phyloP scores from a whole-genome alignment of 2,329 filamentous ascomycete species.

The Calonectria crousiana region DNA sequence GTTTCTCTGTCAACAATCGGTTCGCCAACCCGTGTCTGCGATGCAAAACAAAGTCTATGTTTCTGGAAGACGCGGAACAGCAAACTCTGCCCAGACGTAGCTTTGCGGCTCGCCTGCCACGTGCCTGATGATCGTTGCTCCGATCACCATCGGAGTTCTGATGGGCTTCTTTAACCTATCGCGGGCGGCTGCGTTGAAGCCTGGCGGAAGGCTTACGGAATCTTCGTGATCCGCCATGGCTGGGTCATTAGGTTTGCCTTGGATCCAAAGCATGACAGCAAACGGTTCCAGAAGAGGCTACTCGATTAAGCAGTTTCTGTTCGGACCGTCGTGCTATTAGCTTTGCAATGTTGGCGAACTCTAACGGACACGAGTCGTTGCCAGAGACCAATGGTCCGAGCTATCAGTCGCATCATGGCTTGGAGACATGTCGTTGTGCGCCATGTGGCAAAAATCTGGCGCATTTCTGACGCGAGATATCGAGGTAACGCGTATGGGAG shows the following conservation, averaged over 20 bases:
- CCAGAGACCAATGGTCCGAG: not conserved
- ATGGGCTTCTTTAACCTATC: not conserved
- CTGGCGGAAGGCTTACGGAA: not conserved
- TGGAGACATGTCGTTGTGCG: not conserved
- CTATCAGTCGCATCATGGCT: not conserved
- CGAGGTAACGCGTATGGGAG: not conserved
- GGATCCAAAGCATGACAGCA: not conserved
- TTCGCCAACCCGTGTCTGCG: not conserved
- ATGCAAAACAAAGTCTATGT: not conserved
- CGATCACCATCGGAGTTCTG: not conserved
- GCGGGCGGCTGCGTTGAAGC: not conserved
- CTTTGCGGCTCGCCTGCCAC: slow-evolving; percentile 1
- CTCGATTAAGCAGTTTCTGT: not conserved
- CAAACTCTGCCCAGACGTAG: not conserved
- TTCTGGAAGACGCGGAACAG: not conserved
- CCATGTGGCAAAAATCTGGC: not conserved
- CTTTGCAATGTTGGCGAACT: not conserved
- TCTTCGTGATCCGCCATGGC: not conserved
- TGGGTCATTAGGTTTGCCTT: not conserved
- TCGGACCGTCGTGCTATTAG: not conserved
- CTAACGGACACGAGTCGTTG: not conserved
- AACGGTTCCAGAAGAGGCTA: not conserved
- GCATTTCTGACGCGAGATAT: not conserved
- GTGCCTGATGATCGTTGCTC: not conserved
- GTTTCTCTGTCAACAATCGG: not conserved